Conservation (phyloP, 306 rosid genomes). For the Gleditsia sinensis region DNA sequence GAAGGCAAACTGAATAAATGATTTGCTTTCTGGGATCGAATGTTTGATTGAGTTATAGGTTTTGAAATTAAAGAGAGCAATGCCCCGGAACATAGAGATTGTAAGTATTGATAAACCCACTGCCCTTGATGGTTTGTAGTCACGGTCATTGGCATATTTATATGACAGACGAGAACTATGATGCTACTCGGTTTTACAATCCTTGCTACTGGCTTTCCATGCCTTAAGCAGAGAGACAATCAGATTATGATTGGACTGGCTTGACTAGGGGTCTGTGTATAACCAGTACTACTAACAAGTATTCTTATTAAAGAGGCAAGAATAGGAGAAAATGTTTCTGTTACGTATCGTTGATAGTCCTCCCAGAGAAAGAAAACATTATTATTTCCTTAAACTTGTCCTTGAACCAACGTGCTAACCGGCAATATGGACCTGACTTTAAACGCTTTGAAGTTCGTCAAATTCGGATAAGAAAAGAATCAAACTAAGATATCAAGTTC, state of each 20-base stretch:
- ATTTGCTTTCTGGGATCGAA: not conserved
- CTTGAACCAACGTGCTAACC: too few relatives aligned
- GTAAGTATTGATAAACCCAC: not conserved
- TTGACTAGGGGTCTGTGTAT: too few relatives aligned
- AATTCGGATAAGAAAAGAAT: too few relatives aligned
- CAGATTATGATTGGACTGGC: too few relatives aligned
- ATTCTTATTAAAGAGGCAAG: not conserved
- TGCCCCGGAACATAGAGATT: not conserved
- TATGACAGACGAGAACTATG: not conserved
- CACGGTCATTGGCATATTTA: not conserved
- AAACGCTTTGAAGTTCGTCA: not conserved
- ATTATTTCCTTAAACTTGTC: not conserved
- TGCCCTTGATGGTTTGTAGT: not conserved
- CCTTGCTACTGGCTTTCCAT: not conserved
- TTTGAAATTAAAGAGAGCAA: not conserved
- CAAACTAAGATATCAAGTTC: too few relatives aligned
- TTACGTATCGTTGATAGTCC: too few relatives aligned
- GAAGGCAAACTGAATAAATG: slow-evolving; percentile 8
- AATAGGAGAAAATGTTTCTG: not conserved
- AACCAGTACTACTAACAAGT: not conserved
- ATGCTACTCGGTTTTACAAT: not conserved
- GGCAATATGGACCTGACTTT: too few relatives aligned
- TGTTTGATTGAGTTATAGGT: not conserved
- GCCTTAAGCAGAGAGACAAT: too few relatives aligned
- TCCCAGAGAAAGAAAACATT: too few relatives aligned